Base-by-base conservation (phyloP, 805 yeast species). In the Suhomyces sp. region DNA sequence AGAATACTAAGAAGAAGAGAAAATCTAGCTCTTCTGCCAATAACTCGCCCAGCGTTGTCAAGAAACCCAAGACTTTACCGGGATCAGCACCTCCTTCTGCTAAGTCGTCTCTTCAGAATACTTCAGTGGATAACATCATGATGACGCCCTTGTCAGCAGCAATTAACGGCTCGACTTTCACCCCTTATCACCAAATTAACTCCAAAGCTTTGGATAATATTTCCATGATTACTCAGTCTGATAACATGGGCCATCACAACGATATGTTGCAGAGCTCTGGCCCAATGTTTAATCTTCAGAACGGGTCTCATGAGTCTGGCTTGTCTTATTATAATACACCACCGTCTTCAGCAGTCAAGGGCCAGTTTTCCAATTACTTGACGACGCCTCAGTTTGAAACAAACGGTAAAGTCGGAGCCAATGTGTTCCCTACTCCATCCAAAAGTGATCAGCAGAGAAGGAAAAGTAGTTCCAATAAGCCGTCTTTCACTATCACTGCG, bases 181-280 rank as follows among this genome's bases (percentile, higher is more conserved):
- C 66, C 17, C 62, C 65, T 10, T 60, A 57, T 27, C 53, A 55
- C 52, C 65, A 59, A 47, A 61, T 71, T 50, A 68, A 69, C 56
- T 42, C 69, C n/a, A 68, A 64, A 49, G 63, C 76, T 7, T 57
- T 71, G 59, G 76, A 71, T 44, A 72, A 71, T 46, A 60, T 72
- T 29, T 65, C 72, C 10, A 58, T 55, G 57, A 64, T 70, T 36
- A 70, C 74, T 31, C 46, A 42, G 31, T 29, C 33, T 12, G n/a
- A 46, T 29, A 24, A 15, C 29, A 41, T 29, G 54, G 49, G 38
- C 49, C 31, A 23, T 5, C 33, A 29, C 33, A 29, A 29, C n/a
- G 29, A 42, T 13, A n/a, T 22, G 31, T 17, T 24, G 19, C 27
- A 22, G 31, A 24, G 46, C 10, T 44, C 24, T 1, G 41, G 13